Conservation (phyloP, 495 filamentous ascomycete species). For the Aspergillus affinis region DNA sequence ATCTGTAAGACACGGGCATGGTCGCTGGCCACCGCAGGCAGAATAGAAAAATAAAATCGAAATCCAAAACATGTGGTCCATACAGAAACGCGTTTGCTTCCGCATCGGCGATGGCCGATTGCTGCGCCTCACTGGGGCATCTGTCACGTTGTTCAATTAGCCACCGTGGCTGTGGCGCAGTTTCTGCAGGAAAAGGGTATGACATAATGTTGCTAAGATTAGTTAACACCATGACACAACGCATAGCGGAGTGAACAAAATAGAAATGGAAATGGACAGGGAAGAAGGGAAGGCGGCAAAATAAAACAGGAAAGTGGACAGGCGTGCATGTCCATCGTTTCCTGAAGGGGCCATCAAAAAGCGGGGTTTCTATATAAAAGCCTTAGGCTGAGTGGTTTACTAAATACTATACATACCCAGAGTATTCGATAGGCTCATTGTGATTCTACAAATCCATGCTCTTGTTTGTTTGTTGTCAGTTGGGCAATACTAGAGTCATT, state of each 20-base stretch:
- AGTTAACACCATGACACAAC: conserved; percentile 1
- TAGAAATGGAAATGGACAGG: background rate
- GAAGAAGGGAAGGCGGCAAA: background rate
- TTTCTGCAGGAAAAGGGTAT: conserved; percentile 24
- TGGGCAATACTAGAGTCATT: background rate
- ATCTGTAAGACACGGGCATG: conserved; percentile 6
- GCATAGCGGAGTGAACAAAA: background rate
- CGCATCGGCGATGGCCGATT: conserved; percentile 22
- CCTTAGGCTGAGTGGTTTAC: background rate
- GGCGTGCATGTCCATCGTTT: background rate
- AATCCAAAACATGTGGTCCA: background rate
- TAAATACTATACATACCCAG: no score
- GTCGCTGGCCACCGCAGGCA: conserved; percentile 1
- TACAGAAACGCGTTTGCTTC: conserved; percentile 1
- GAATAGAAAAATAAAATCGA: background rate
- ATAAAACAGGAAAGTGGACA: background rate
- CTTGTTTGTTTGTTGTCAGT: background rate
- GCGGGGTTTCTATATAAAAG: background rate
- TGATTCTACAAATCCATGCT: background rate
- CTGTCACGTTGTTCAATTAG: conserved; percentile 16
- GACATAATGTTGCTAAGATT: conserved; percentile 13
- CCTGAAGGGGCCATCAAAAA: background rate
- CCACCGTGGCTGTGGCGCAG: conserved; percentile 23
- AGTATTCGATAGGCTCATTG: background rate
- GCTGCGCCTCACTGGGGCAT: conserved; percentile 21